Evolutionary conservation across 192 early-diverging fungal genomes (phyloP).

Genomic region (Podila horticola): DNA sequence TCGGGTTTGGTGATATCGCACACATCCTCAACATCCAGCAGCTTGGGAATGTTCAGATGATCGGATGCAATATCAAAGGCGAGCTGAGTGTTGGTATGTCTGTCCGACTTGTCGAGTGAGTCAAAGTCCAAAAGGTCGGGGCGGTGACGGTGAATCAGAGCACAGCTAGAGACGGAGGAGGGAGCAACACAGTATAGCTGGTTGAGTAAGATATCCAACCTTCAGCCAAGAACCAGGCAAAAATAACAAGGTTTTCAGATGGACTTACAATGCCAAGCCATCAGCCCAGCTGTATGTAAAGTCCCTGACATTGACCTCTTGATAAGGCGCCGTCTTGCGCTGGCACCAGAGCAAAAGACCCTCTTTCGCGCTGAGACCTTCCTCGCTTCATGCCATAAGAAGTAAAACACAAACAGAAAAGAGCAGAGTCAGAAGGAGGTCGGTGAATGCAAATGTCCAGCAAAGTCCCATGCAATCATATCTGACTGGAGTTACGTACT

Average conservation of each 20-base stretch:
- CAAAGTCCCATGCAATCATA: background rate
- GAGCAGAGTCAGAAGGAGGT: background rate
- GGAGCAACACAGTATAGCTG: background rate
- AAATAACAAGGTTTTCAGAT: background rate
- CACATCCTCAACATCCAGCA: slow-evolving; percentile 96
- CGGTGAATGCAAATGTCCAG: background rate
- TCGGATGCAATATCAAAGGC: slow-evolving; percentile 96
- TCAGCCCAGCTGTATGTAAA: slow-evolving; percentile 95
- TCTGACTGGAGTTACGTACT: slow-evolving; percentile 42
- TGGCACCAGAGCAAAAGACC: slow-evolving; percentile 98
- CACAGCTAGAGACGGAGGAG: slow-evolving; percentile 67
- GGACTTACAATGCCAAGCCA: slow-evolving; percentile 88
- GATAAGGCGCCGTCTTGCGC: slow-evolving; percentile 89
- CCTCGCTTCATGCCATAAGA: slow-evolving; percentile 69
- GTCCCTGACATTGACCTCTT: slow-evolving; percentile 89
- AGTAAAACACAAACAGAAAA: background rate
- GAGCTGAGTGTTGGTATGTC: slow-evolving; percentile 87
- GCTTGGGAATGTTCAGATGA: slow-evolving; percentile 89
- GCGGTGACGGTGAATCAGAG: slow-evolving; percentile 95
- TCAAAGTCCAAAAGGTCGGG: slow-evolving; percentile 95
- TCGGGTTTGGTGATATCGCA: slow-evolving; percentile 95
- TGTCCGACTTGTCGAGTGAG: slow-evolving; percentile 83
- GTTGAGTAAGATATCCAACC: no score
- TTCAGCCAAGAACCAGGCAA: background rate
- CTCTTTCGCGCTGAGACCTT: slow-evolving; percentile 96